Conservation (phyloP, 306 rosid species). For the Cicer chorassanicum region DNA sequence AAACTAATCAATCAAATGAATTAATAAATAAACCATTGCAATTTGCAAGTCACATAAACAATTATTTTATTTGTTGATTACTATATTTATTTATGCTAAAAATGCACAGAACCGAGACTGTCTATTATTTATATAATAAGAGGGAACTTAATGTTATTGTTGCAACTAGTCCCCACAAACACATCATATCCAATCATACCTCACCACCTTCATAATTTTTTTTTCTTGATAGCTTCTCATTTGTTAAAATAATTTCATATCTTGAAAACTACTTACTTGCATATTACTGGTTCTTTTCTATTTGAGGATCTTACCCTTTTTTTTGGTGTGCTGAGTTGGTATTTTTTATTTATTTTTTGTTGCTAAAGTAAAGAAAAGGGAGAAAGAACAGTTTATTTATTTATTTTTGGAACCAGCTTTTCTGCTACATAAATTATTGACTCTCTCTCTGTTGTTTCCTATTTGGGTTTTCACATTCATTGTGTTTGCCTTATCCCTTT, state of each 20-base stretch:
- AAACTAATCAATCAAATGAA: background rate
- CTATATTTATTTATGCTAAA: constrained; percentile 1
- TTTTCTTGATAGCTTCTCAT: constrained; percentile 30
- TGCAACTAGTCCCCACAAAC: constrained; percentile 59
- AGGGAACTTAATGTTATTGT: constrained; percentile 50
- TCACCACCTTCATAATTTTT: constrained; percentile 55
- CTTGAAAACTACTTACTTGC: constrained; percentile 50
- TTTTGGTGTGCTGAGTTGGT: constrained; percentile 32
- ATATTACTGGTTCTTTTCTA: constrained; percentile 40
- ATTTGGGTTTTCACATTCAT: constrained; percentile 48
- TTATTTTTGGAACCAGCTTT: constrained; percentile 8
- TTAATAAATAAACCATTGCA: constrained; percentile 33
- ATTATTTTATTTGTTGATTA: constrained; percentile 13
- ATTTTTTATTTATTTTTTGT: constrained; percentile 42
- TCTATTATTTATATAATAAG: constrained; percentile 47
- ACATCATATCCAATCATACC: constrained; percentile 66
- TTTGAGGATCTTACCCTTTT: constrained; percentile 39
- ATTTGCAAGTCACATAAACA: background rate
- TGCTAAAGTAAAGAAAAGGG: constrained; percentile 47
- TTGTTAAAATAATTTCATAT: constrained; percentile 45
- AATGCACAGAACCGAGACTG: constrained; percentile 36
- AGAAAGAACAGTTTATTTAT: constrained; percentile 47
- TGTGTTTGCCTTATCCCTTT: constrained; percentile 32
- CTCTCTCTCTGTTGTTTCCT: constrained; percentile 46
- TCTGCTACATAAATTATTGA: constrained; percentile 43